Evolutionary conservation across 2,329 filamentous ascomycete species (phyloP), one percentile per base, ranked within the genome.

Genomic region (Canariomyces notabilis): DNA sequence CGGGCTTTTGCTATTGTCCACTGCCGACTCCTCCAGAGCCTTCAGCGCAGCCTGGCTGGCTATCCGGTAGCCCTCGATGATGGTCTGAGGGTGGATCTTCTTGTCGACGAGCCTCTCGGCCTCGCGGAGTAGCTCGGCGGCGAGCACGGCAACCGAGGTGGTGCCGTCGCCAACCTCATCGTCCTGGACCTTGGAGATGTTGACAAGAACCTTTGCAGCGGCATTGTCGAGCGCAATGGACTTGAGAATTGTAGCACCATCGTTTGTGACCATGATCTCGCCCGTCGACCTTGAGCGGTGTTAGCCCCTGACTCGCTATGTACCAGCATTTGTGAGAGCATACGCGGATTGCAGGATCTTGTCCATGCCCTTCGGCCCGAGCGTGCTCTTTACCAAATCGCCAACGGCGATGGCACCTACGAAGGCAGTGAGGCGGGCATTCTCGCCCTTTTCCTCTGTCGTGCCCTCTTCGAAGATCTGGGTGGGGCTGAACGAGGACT

Each of bases 41-140:
- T 83, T 77, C 42, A 98, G 77, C 22, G 93, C 90, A 43, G 93
- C 91, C 42, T 81, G 77, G 67, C 89, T 95, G 43, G 93, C 93
- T 87, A 98, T 95, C 73, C 93, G 82, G 77, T 95, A 98, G 42
- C 93, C 93, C 64, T 98, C 93, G 63, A 98, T 98, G 68, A 98
- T 98, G 42, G 93, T 97, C 77, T 98, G 93, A 42, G 93, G 93
- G 69, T 98, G 93, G 61, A 98, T 96, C 74, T 97, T 97, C 75
- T 91, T 89, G 73, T 94, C 87, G 58, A 98, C 89, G 40, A 98
- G 80, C 74, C 95, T 91, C 75, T 98, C 93, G 38, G 93, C 93
- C 71, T 98, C 93, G 54, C 93, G 85, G 55, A 98, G 77, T 50
- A 98, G 79, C 74, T 98, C 93, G 49, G 93, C 93, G 32, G 93